Conservation (phyloP, 805 yeast species). For the Ogataea dorogensis region DNA sequence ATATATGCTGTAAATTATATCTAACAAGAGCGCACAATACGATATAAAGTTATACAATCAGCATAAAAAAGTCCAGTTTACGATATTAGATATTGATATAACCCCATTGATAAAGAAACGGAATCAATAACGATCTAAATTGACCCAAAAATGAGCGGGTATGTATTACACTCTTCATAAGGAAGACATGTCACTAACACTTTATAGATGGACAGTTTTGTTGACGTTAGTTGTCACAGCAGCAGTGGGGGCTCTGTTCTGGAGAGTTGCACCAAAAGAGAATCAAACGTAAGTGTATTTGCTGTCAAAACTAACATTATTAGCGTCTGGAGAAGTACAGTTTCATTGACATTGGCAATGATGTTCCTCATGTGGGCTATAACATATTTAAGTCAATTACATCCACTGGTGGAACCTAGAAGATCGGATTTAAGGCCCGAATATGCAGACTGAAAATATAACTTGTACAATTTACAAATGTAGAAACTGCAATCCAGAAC, state of each 20-base stretch:
- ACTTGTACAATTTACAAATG: slow-evolving; percentile 1
- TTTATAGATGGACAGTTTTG: slow-evolving; percentile 66
- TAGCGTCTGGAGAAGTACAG: slow-evolving; percentile 73
- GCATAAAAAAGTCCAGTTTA: no score
- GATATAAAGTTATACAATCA: background rate
- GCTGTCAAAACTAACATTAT: slow-evolving; percentile 6
- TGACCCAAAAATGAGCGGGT: slow-evolving; percentile 44
- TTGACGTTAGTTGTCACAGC: slow-evolving; percentile 59
- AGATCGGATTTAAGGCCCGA: slow-evolving; percentile 90
- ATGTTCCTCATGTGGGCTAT: slow-evolving; percentile 72
- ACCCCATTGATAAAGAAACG: background rate
- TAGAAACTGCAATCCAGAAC: slow-evolving; percentile 11
- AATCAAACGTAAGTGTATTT: slow-evolving; percentile 57
- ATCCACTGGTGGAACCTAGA: slow-evolving; percentile 88
- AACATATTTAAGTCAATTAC: slow-evolving; percentile 82
- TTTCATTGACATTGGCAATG: slow-evolving; percentile 62
- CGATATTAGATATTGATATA: background rate
- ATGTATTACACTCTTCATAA: slow-evolving; percentile 21
- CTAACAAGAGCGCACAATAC: background rate
- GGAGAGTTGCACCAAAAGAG: slow-evolving; percentile 84
- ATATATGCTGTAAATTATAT: slow-evolving; percentile 9
- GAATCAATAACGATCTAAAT: slow-evolving; percentile 1
- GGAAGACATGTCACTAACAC: slow-evolving; percentile 3
- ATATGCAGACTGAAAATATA: slow-evolving; percentile 38
- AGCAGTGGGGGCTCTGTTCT: slow-evolving; percentile 61